These are phyloP conservation scores for Globisporangium nunn DNA, from an alignment of 352 stramenopile species.

Conservation along the genomic window DNA sequence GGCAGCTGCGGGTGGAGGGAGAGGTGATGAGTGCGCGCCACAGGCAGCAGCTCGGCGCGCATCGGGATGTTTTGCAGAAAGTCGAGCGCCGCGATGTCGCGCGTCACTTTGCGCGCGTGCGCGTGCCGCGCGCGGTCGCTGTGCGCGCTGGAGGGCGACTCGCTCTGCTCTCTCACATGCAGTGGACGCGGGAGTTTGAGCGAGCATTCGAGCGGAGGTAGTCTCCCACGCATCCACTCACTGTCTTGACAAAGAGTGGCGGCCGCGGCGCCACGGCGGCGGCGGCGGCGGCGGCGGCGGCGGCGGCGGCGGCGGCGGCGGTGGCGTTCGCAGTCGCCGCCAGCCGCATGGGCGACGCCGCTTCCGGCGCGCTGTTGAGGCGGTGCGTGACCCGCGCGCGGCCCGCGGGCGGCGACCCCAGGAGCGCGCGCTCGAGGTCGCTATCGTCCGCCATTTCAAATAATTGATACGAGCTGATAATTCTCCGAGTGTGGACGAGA, in stretches of 20 bases:
- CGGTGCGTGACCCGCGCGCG: not conserved
- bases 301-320: too few species aligned
- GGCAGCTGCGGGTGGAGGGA: not conserved
- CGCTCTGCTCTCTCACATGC: conserved; percentile 11
- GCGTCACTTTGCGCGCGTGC: conserved; percentile 64
- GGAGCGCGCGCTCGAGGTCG: not conserved
- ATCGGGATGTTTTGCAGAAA: conserved; percentile 88
- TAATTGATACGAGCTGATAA: not conserved
- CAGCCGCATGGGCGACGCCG: conserved; percentile 8
- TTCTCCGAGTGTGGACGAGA: not conserved
- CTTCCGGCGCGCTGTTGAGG: not conserved
- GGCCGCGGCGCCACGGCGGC: conserved; percentile 6
- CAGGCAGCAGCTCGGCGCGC: conserved; percentile 34
- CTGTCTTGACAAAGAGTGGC: conserved; percentile 31
- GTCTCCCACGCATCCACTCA: conserved; percentile 1
- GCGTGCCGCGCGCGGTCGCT: conserved; percentile 37
- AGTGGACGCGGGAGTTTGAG: not conserved
- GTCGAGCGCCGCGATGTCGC: conserved; percentile 82
- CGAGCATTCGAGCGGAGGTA: conserved; percentile 7
- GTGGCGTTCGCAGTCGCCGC: conserved; percentile 3
- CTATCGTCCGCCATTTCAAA: not conserved
- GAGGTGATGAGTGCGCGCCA: not conserved
- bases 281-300: too few species aligned
- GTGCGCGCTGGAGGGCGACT: conserved; percentile 41
- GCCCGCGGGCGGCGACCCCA: not conserved